Evolutionary conservation across 1,284 basidiomycete species (phyloP).

Genomic region (Ceratobasidium theobromae): DNA sequence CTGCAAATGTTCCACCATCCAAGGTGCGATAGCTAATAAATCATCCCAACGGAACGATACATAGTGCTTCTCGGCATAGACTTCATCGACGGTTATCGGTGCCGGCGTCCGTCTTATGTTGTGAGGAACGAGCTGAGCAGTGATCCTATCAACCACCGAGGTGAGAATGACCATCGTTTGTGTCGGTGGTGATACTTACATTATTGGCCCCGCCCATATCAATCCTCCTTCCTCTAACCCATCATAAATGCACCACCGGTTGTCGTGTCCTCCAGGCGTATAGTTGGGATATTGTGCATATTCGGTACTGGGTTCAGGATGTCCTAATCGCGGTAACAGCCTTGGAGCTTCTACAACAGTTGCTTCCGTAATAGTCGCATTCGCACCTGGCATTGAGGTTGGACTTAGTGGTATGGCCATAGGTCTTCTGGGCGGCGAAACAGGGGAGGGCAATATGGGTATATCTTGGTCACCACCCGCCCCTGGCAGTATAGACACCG

Average conservation of each 20-base stretch:
- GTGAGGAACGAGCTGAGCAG: slow-evolving; percentile 59
- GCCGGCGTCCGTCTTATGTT: slow-evolving; percentile 41
- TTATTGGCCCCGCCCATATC: slow-evolving; percentile 70
- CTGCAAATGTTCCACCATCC: slow-evolving; percentile 57
- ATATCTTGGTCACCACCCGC: too few relatives aligned
- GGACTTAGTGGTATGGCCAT: too few relatives aligned
- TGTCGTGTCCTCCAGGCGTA: slow-evolving; percentile 66
- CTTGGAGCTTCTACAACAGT: background rate
- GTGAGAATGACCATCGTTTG: background rate
- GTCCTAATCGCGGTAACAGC: slow-evolving; percentile 43
- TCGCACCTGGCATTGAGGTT: slow-evolving; percentile 8
- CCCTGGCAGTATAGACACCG: too few relatives aligned
- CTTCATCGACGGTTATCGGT: slow-evolving; percentile 3
- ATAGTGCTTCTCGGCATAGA: slow-evolving; percentile 34
- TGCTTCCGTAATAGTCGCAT: background rate
- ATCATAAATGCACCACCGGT: slow-evolving; percentile 57
- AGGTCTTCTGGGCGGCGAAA: too few relatives aligned
- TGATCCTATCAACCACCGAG: slow-evolving; percentile 52
- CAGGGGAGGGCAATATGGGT: too few relatives aligned
- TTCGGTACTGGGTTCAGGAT: slow-evolving; percentile 57
- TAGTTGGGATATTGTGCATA: slow-evolving; percentile 69
- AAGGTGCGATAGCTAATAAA: slow-evolving; percentile 68
- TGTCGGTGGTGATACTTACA: slow-evolving; percentile 49
- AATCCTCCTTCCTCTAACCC: slow-evolving; percentile 60
- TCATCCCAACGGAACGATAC: slow-evolving; percentile 66